Percentiles rank a stretch among this genome's conserved stretches.
Conservation (phyloP, 805 yeast genomes). For the Yamadazyma scolyti region DNA sequence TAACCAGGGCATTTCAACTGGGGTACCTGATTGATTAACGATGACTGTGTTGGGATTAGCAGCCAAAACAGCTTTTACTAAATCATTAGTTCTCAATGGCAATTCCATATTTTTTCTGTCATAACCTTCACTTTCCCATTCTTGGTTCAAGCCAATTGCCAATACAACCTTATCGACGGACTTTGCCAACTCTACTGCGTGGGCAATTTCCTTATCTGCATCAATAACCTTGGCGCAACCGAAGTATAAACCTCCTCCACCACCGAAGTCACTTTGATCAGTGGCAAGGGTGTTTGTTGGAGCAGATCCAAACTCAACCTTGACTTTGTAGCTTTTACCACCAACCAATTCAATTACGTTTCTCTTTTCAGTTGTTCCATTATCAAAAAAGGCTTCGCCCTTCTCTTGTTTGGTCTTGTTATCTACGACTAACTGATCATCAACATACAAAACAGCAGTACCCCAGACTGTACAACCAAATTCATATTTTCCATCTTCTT, state of each 20-base stretch:
- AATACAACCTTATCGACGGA: conserved; percentile 28
- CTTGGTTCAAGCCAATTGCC: conserved; percentile 24
- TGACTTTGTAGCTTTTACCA: conserved; percentile 43
- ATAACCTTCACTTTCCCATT: conserved; percentile 32
- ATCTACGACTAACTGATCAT: conserved; percentile 52
- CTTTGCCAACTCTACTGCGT: conserved; percentile 23
- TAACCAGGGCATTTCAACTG: conserved; percentile 31
- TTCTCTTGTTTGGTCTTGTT: conserved; percentile 48
- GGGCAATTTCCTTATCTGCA: conserved; percentile 21
- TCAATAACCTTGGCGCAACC: conserved; percentile 23
- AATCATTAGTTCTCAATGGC: conserved; percentile 17
- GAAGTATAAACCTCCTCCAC: conserved; percentile 22
- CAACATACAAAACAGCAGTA: conserved; percentile 51
- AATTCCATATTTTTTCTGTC: conserved; percentile 28
- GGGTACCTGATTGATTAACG: conserved; percentile 33
- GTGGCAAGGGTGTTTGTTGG: conserved; percentile 11
- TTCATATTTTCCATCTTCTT: conserved; percentile 44
- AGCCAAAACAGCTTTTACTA: conserved; percentile 21
- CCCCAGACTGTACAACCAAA: conserved; percentile 53
- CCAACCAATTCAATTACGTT: conserved; percentile 34
- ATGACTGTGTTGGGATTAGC: conserved; percentile 29
- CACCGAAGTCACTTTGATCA: conserved; percentile 14
- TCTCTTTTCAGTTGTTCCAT: conserved; percentile 48
- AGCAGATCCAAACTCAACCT: conserved; percentile 46
- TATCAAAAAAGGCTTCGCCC: conserved; percentile 48